Base-by-base conservation (phyloP, 306 rosid species). In the Pyrus bretschneideri region DNA sequence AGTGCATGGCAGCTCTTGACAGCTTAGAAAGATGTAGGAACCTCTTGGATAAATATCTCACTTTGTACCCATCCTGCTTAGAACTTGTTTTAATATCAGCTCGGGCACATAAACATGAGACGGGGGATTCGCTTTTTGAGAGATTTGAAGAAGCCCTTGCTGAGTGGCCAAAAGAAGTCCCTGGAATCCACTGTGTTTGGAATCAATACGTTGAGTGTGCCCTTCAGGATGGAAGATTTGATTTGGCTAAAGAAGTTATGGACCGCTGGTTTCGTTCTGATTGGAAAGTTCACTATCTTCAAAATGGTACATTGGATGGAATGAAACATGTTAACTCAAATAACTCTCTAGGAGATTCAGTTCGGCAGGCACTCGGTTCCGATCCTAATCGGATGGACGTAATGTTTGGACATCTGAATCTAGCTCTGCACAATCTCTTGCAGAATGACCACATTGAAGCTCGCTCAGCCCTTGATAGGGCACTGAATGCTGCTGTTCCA, bases 171-270 rank as follows among this genome's bases (percentile, higher is more conserved):
- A 90, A 87, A 73, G 85, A 85, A 77, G 85, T 82, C 75, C 97
- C 97, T 46, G 98, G 98, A 45, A 71, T 95, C 73, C 93, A 92
- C 4, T 88, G 95, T 83, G 85, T 95, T 76, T 95, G 98, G 98
- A 89, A 95, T 81, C 97, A 95, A 75, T 95, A 90, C 58, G 86
- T 87, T 74, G 93, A 88, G 78, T 83, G 78, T 79, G 88, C 87
- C 27, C 79, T 95, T 77, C 85, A 78, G 72, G 80, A 85, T 78
- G 87, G 71, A 75, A 86, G 82, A 67, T 54, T 59, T 54, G 89
- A 90, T 75, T 72, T 85, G 85, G 91, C 88, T 1, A 86, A 92
- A 82, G 88, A 79, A 87, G 85, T 95, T 79, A 66, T 91, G 79
- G 80, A 62, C 70, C 91, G 87, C 44, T 90, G 98, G 97, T 94